phyloP scores from a whole-genome alignment of 1,284 basidiomycete species.

The Apiotrichum mycotoxinovorans region DNA sequence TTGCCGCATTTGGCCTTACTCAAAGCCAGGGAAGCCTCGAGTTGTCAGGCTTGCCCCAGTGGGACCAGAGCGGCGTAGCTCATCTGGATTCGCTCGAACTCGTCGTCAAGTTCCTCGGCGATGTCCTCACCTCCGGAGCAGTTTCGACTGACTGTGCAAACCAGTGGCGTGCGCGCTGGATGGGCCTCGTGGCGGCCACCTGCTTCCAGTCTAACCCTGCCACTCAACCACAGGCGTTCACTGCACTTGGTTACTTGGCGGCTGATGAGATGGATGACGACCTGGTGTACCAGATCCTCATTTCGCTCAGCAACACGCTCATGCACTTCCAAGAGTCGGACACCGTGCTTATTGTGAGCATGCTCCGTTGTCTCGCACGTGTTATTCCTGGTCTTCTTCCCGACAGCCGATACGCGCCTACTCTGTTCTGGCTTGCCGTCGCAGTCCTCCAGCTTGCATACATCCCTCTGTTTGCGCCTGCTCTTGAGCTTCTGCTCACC shows the following conservation, averaged over 20 bases:
- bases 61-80: constrained; percentile 58
- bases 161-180: constrained; percentile 89
- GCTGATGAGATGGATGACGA: constrained; percentile 63
- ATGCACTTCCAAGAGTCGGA: constrained; percentile 40
- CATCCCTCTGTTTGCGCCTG: constrained; percentile 65
- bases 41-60: constrained; percentile 22
- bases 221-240: constrained; percentile 83
- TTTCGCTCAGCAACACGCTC: constrained; percentile 54
- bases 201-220: constrained; percentile 90
- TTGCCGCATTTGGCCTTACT: constrained; percentile 69
- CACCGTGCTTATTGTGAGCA: constrained; percentile 64
- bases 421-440: constrained; percentile 81
- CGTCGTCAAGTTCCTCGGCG: constrained; percentile 63
- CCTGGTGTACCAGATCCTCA: constrained; percentile 48
- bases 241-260: constrained; percentile 75
- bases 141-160: constrained; percentile 69
- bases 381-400: constrained; percentile 66
- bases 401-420: constrained; percentile 67
- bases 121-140: constrained; percentile 63
- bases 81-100: constrained; percentile 65
- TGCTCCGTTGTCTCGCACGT: constrained; percentile 77
- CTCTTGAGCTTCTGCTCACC: constrained; percentile 62
- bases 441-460: constrained; percentile 73
- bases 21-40: constrained; percentile 28
- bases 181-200: constrained; percentile 83